Conservation (phyloP, 2,329 filamentous ascomycete genomes). For the Epichloe uncinata region DNA sequence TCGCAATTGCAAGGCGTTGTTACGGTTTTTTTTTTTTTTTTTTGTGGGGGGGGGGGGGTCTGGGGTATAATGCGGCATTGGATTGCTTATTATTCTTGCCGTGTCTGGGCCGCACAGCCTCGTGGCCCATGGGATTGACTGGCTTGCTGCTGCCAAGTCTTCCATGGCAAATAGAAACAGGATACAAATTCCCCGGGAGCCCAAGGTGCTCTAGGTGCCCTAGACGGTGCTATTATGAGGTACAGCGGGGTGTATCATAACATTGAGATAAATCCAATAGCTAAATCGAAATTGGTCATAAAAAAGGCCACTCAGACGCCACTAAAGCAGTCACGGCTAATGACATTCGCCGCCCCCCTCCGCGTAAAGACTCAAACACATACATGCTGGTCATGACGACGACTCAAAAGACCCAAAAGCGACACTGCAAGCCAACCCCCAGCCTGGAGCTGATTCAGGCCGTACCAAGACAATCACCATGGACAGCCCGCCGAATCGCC, state of each 20-base stretch:
- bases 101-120: background rate
- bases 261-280: background rate
- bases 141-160: background rate
- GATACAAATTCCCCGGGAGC: too few relatives aligned
- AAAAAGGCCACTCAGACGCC: background rate
- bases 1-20: background rate
- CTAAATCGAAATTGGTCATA: background rate
- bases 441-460: background rate
- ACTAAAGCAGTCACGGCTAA: too few relatives aligned
- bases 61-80: background rate
- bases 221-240: background rate
- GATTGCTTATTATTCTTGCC: background rate
- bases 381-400: too few relatives aligned
- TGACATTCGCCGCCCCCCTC: too few relatives aligned
- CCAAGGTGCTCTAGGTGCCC: too few relatives aligned
- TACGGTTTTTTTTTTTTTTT: too few relatives aligned
- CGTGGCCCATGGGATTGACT: background rate
- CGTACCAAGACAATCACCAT: background rate
- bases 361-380: too few relatives aligned
- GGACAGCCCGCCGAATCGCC: background rate
- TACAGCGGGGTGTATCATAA: background rate
- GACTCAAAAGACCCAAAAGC: background rate
- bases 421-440: background rate
- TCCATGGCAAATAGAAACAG: too few relatives aligned
- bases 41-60: too few relatives aligned